Percentiles rank a stretch among this genome's conserved stretches.
phyloP scores from a whole-genome alignment of 169 alveolate species.

The Eimeria zaria region DNA sequence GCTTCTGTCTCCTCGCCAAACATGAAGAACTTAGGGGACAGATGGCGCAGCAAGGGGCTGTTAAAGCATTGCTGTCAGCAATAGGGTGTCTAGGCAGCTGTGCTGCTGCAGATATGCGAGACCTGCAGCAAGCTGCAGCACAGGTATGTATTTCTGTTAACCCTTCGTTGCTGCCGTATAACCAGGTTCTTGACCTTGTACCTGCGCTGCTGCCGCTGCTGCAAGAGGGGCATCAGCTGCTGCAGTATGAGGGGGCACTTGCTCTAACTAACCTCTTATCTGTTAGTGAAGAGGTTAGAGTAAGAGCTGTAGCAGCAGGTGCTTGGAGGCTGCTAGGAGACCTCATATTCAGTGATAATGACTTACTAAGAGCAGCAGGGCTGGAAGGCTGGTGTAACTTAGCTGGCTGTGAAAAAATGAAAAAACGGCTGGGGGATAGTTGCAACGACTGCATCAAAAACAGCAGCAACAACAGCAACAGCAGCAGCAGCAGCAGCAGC shows the following conservation, averaged over 20 bases:
- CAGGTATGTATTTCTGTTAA: conserved; percentile 50
- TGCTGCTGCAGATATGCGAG: too few relatives aligned
- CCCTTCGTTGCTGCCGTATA: conserved; percentile 43
- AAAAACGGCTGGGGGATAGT: background rate
- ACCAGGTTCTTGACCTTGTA: too few relatives aligned
- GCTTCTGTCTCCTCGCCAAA: too few relatives aligned
- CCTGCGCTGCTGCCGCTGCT: too few relatives aligned
- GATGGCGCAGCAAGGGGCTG: too few relatives aligned
- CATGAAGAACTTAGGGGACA: too few relatives aligned
- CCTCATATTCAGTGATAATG: conserved; percentile 55
- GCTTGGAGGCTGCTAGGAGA: conserved; percentile 65
- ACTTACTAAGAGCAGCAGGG: conserved; percentile 73
- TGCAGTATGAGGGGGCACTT: conserved; percentile 81
- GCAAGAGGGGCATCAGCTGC: conserved; percentile 74
- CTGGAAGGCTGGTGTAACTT: conserved; percentile 83
- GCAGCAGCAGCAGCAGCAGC: background rate
- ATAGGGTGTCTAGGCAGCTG: too few relatives aligned
- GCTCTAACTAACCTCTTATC: conserved; percentile 72
- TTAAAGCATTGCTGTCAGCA: too few relatives aligned
- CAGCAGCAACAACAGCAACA: background rate
- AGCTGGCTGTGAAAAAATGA: conserved; percentile 8
- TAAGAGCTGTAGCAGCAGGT: conserved; percentile 48
- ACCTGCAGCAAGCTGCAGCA: conserved; percentile 72
- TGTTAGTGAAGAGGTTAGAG: too few relatives aligned
- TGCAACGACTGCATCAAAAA: background rate